Evolutionary conservation across 345 rosid species (phyloP).

Genomic region (Trapa bicornis): DNA sequence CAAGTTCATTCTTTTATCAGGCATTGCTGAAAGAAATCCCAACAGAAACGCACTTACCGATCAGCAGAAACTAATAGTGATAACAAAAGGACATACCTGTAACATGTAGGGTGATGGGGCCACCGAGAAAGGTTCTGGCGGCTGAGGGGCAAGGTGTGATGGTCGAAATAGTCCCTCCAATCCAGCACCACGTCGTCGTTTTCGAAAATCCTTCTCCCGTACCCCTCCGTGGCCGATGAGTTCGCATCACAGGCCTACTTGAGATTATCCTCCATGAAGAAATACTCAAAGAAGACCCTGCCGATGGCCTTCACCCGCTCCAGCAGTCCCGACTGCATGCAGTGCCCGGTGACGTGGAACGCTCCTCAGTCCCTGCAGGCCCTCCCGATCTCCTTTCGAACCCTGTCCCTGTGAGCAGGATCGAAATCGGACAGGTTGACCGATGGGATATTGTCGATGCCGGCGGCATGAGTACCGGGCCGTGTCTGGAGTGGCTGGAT

Average conservation of each 20-base stretch:
- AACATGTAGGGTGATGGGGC: conserved; percentile 56
- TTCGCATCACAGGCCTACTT: conserved; percentile 51
- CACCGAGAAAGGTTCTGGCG: conserved; percentile 62
- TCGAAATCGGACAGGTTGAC: conserved; percentile 29
- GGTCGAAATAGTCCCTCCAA: conserved; percentile 95
- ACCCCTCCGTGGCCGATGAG: conserved; percentile 70
- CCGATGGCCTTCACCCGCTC: conserved; percentile 32
- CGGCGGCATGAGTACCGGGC: conserved; percentile 20
- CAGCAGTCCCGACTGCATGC: conserved; percentile 39
- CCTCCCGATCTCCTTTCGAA: conserved; percentile 24
- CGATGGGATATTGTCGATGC: neutral
- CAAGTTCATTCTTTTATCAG: neutral
- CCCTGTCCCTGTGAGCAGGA: conserved; percentile 7
- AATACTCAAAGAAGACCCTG: conserved; percentile 45
- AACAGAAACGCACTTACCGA: neutral
- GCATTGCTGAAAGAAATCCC: neutral
- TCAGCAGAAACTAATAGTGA: neutral
- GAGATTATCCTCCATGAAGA: conserved; percentile 51
- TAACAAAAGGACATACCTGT: conserved; percentile 28
- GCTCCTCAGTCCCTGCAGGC: conserved; percentile 82
- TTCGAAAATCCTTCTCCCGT: conserved; percentile 65
- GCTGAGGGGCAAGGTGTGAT: conserved; percentile 68
- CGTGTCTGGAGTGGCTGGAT: conserved; percentile 54
- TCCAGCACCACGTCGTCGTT: conserved; percentile 40
- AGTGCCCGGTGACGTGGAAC: conserved; percentile 70